These are phyloP conservation scores for Vigna trinervia DNA, from an alignment of 306 rosid species.

Conservation along the genomic window DNA sequence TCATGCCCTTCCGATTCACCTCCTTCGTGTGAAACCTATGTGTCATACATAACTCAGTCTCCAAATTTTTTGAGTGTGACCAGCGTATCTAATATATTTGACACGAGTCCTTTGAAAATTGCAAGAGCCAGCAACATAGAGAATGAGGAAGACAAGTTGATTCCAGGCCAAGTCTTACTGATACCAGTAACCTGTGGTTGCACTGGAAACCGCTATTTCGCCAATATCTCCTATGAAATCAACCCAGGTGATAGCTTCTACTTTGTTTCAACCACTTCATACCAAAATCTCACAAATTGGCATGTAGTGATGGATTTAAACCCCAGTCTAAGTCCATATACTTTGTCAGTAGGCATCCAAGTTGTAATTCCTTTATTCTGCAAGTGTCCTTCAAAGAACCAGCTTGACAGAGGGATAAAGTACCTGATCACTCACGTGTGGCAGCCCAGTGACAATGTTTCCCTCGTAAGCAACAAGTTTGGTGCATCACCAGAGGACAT, in stretches of 20 bases:
- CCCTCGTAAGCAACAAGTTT: constrained; percentile 56
- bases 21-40: constrained; percentile 67
- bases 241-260: constrained; percentile 57
- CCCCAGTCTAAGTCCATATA: constrained; percentile 52
- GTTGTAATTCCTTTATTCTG: constrained; percentile 72
- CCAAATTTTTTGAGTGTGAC: constrained; percentile 55
- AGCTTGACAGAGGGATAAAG: constrained; percentile 45
- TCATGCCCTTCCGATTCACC: constrained; percentile 63
- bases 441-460: constrained; percentile 62
- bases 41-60: constrained; percentile 61
- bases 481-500: constrained; percentile 54
- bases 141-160: constrained; percentile 36
- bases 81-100: constrained; percentile 66
- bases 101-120: constrained; percentile 57
- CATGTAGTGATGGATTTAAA: constrained; percentile 44
- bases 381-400: constrained; percentile 67
- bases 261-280: constrained; percentile 47
- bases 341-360: constrained; percentile 50
- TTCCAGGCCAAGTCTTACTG: constrained; percentile 61
- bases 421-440: constrained; percentile 70
- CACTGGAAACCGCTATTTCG: constrained; percentile 55
- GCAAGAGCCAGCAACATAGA: constrained; percentile 69
- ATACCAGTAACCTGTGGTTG: constrained; percentile 77
- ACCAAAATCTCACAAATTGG: constrained; percentile 70
- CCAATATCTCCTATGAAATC: constrained; percentile 63